These are phyloP conservation scores for Synchytrium microbalum DNA, from an alignment of 371 early-diverging fungal species.

Conservation along the genomic window DNA sequence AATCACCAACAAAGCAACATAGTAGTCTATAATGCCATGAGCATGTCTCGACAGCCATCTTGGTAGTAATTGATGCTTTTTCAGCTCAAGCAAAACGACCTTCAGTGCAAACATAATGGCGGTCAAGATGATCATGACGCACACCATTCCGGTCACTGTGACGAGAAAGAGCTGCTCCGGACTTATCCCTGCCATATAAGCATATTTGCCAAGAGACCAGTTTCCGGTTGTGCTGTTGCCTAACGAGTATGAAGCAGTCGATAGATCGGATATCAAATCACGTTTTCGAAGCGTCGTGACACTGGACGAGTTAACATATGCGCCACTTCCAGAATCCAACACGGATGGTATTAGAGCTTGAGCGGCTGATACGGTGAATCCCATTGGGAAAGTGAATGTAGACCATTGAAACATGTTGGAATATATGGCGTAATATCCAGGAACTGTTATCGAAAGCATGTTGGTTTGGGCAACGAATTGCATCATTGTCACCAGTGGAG, in stretches of 20 bases:
- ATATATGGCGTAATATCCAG: not conserved
- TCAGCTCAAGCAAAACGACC: not conserved
- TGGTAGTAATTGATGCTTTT: not conserved
- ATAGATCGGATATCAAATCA: no score
- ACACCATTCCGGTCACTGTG: not conserved
- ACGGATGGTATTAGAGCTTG: not conserved
- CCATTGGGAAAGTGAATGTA: not conserved
- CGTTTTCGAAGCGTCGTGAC: no score
- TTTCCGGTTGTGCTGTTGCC: no score
- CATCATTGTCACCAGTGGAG: not conserved
- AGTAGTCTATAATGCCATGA: not conserved
- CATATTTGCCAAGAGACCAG: not conserved
- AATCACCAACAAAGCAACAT: not conserved
- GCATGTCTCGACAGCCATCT: not conserved
- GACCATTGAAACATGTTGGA: not conserved
- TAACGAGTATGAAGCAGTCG: no score
- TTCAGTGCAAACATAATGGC: not conserved
- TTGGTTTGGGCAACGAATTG: not conserved
- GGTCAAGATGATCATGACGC: not conserved
- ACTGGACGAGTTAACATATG: not conserved
- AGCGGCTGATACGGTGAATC: not conserved
- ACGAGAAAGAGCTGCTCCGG: not conserved
- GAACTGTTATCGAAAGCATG: not conserved
- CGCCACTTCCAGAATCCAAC: not conserved
- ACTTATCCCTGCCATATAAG: not conserved